These are phyloP conservation scores for Mycena epipterygia DNA, from an alignment of 768 basidiomycete species.

Conservation along the genomic window DNA sequence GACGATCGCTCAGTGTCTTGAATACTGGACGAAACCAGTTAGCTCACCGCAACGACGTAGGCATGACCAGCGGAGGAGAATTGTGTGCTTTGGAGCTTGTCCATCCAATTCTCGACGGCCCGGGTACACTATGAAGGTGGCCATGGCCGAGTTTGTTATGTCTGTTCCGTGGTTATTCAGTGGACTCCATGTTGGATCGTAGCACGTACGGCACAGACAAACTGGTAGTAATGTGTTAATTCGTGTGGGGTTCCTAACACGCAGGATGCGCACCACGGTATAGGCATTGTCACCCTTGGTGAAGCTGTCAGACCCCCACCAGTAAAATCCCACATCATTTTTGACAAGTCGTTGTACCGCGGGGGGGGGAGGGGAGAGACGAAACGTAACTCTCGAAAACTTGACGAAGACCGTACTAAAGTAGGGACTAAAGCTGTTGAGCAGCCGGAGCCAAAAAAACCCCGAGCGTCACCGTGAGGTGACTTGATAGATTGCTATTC, in stretches of 20 bases:
- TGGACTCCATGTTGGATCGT: neutral
- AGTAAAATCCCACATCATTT: conserved; percentile 37
- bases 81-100: neutral
- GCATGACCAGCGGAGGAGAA: conserved; percentile 19
- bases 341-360: too few relatives aligned
- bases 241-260: neutral
- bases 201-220: conserved; percentile 26
- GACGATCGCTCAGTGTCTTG: neutral
- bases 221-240: neutral
- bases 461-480: too few relatives aligned
- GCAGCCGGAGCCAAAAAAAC: too few relatives aligned
- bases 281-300: conserved; percentile 18
- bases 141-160: conserved; percentile 3
- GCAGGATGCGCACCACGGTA: conserved; percentile 15
- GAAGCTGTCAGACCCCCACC: conserved; percentile 18
- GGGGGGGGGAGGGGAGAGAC: too few relatives aligned
- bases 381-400: too few relatives aligned
- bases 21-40: neutral
- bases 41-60: conserved; percentile 11
- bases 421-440: too few relatives aligned
- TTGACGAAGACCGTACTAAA: too few relatives aligned
- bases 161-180: neutral
- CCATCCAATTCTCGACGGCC: conserved; percentile 16
- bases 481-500: too few relatives aligned
- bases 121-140: conserved; percentile 16